Base-by-base conservation (phyloP, 345 rosid genomes). In the Lepidium africanum region DNA sequence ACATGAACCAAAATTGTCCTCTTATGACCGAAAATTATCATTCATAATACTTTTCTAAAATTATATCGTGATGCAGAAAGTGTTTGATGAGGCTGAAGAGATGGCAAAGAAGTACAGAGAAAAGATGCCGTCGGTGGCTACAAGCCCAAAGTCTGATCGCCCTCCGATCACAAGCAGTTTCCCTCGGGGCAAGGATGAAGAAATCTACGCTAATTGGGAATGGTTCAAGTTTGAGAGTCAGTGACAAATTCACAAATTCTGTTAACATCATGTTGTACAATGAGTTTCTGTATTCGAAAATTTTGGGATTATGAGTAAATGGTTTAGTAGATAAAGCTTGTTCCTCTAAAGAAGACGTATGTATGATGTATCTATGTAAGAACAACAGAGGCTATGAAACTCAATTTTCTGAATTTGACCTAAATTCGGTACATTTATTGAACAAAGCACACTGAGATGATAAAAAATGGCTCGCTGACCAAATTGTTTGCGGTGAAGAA, bases 201-300 rank as follows among this genome's bases (percentile, higher is more conserved):
- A 73, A 49, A 47, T 80, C 43, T 90, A 83, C 52, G 87, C 96
- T 52, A 93, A 93, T 51, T 90, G 96, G 99, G 81, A 84, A 25
- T 93, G 99, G 97, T 88, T 93, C 86, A 85, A 63, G 76, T 93
- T 93, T 53, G 89, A 87, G 79, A 73, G 71, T 15, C 78, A 79
- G 50, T 69, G 67, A 70, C 39, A 45, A 48, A 55, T 38, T 45
- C 14, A 32, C 13, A 43, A 19, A 0, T 48, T 36, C 37, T 47
- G 59, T 16, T 50, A 10, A 57, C 30, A 43, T 9, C 43, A 7
- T 73, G 46, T 36, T 72, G 70, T 63, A 64, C 42, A 37, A 46
- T 72, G 21, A 69, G 10, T 46, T 11, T n/a, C 46, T 48, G 38
- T 65, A 66, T 51, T 56, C n/a, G 19, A 17, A 59, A 39, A n/a